These are phyloP conservation scores for Xylariaceae sp. DNA, from an alignment of 2,329 filamentous ascomycete genomes.

Conservation along the genomic window DNA sequence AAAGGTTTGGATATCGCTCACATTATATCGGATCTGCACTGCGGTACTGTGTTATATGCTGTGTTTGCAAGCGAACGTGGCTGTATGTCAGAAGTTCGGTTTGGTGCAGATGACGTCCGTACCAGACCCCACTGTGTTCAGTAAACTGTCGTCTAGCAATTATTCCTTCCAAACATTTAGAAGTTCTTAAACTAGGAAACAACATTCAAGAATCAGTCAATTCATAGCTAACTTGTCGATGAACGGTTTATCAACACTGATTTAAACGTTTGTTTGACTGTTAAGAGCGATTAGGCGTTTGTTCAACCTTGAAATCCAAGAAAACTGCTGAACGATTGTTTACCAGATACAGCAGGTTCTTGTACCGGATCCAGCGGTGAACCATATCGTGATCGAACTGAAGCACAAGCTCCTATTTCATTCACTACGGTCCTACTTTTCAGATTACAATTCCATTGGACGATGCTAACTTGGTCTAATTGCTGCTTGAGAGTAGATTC, in stretches of 20 bases:
- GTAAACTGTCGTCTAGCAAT: too few relatives aligned
- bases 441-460: not conserved
- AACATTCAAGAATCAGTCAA: too few relatives aligned
- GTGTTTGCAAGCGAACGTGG: conserved; percentile 30
- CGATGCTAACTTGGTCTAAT: not conserved
- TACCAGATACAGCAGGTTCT: too few relatives aligned
- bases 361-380: conserved; percentile 36
- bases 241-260: too few relatives aligned
- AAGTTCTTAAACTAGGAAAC: too few relatives aligned
- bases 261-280: too few relatives aligned
- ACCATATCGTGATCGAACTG: conserved; percentile 18
- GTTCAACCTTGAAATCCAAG: too few relatives aligned
- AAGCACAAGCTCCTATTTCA: conserved; percentile 20
- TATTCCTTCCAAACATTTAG: too few relatives aligned
- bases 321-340: too few relatives aligned
- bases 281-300: too few relatives aligned
- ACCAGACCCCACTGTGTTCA: too few relatives aligned
- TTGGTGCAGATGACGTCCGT: conserved; percentile 27
- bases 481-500: conserved; percentile 1
- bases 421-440: conserved; percentile 5
- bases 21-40: conserved; percentile 11
- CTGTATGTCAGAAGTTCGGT: conserved; percentile 24
- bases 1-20: not conserved
- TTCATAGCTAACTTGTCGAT: too few relatives aligned
- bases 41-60: conserved; percentile 34